Evolutionary conservation across 2,329 filamentous ascomycete genomes (phyloP), one percentile per base, ranked within the genome.

Genomic region (Aspergillus pseudotamarii): DNA sequence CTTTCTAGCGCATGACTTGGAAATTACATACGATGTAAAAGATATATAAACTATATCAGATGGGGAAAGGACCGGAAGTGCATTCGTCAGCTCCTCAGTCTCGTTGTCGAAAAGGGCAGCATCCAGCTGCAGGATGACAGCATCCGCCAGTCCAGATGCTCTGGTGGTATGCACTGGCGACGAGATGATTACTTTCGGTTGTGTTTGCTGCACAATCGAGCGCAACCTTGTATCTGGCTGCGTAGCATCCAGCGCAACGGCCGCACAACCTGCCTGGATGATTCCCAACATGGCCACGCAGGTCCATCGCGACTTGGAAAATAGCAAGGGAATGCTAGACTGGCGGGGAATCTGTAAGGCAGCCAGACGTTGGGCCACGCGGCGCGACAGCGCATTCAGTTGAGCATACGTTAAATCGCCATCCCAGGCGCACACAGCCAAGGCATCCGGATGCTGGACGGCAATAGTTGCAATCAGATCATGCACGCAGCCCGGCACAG

Each of bases 21-120:
- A 46, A 46, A 23, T 6, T 16, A 28, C 45, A 26, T 48, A 48
- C 45, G 57, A 41, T 16, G 34, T 46, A n/a, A 41, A 43, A 10
- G 55, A 26, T 16, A 41, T 46, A 28, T 56, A 56, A 32, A 38
- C 78, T 48, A 41, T 19, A 51, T 59, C 30, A 21, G 23, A 36
- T 8, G 57, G 53, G n/a, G 2, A 46, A 46, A 10, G n/a, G 45
- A 12, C 11, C 23, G 45, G 21, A 6, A 48, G 21, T 48, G 3
- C 45, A 4, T 48, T 23, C 2, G 21, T 26, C 16, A 14, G 4
- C 45, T 48, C 45, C 23, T 6, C 45, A 46, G 21, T 46, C 43
- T 46, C 43, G 43, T 46, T n/a, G 45, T 26, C 21, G 3, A 48
- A 48, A 26, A 48, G 0, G 21, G 43, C 43, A 46, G 23, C 43